phyloP scores from a whole-genome alignment of 1,139 yeast genomes.

The Candida sojae region DNA sequence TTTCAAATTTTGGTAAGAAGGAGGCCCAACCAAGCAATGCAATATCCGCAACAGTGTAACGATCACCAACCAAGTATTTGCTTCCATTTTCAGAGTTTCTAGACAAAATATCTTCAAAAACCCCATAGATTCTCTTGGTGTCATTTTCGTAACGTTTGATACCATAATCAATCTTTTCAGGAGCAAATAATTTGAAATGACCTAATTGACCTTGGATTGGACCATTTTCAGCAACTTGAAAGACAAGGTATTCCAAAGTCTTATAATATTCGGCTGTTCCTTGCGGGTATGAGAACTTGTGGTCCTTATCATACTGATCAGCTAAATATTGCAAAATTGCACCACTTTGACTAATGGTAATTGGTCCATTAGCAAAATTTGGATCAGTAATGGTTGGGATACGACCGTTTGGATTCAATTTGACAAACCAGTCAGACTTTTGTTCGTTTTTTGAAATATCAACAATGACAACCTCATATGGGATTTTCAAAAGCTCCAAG shows the following conservation, averaged over 20 bases:
- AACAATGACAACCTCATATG: slow-evolving; percentile 46
- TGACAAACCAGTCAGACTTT: slow-evolving; percentile 55
- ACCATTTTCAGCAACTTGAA: slow-evolving; percentile 61
- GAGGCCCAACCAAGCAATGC: slow-evolving; percentile 43
- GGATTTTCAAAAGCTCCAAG: slow-evolving; percentile 48
- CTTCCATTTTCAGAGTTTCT: slow-evolving; percentile 28
- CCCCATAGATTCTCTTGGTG: slow-evolving; percentile 53
- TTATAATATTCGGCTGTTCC: slow-evolving; percentile 52
- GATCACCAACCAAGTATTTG: slow-evolving; percentile 51
- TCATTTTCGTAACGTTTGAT: slow-evolving; percentile 52
- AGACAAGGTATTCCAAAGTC: slow-evolving; percentile 51
- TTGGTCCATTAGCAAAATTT: slow-evolving; percentile 30
- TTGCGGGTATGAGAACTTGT: slow-evolving; percentile 45
- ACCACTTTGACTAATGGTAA: slow-evolving; percentile 55
- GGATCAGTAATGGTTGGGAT: slow-evolving; percentile 58
- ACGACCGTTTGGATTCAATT: slow-evolving; percentile 62
- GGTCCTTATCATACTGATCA: slow-evolving; percentile 57
- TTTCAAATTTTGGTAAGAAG: slow-evolving; percentile 19
- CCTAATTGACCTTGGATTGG: slow-evolving; percentile 63
- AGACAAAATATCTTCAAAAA: slow-evolving; percentile 49
- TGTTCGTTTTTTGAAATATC: slow-evolving; percentile 42
- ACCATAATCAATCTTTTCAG: slow-evolving; percentile 54
- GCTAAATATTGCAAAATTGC: slow-evolving; percentile 59
- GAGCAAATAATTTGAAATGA: slow-evolving; percentile 46
- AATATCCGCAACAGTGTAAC: slow-evolving; percentile 55